phyloP scores from a whole-genome alignment of 2,329 filamentous ascomycete species.

The Eutypella sp. region DNA sequence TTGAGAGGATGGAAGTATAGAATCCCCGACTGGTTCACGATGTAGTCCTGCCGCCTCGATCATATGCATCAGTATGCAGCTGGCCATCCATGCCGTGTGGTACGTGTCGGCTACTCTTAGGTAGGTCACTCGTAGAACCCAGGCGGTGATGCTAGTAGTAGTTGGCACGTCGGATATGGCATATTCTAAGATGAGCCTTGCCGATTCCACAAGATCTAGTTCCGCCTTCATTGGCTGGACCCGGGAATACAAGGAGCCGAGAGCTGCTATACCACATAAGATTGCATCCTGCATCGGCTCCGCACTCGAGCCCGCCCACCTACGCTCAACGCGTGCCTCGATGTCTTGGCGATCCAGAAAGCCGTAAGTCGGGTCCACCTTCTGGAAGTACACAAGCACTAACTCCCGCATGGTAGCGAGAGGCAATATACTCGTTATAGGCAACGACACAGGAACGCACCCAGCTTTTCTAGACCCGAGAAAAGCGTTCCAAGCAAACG shows the following conservation, averaged over 20 bases:
- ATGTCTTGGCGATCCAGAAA: conserved; percentile 36
- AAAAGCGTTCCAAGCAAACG: conserved; percentile 51
- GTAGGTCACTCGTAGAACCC: conserved; percentile 50
- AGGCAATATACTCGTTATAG: conserved; percentile 42
- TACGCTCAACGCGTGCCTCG: conserved; percentile 20
- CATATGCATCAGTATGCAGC: conserved; percentile 52
- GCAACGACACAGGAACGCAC: conserved; percentile 21
- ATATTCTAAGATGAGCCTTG: conserved; percentile 41
- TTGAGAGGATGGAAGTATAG: conserved; percentile 20
- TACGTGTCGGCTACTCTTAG: conserved; percentile 48
- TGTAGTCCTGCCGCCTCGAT: conserved; percentile 49
- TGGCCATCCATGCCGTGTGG: conserved; percentile 53
- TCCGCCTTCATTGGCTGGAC: conserved; percentile 36
- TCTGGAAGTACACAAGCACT: conserved; percentile 45
- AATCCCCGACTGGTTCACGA: conserved; percentile 28
- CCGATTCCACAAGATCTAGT: conserved; percentile 39
- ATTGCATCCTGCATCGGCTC: conserved; percentile 40
- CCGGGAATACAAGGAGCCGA: conserved; percentile 48
- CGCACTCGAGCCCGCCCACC: conserved; percentile 28
- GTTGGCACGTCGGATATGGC: conserved; percentile 27
- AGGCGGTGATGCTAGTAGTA: conserved; percentile 39
- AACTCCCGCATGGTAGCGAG: conserved; percentile 42
- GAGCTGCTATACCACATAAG: conserved; percentile 49
- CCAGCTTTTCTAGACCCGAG: conserved; percentile 23
- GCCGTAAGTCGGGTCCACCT: conserved; percentile 48